phyloP scores from a whole-genome alignment of 2,329 filamentous ascomycete genomes.

The Sarocladium brachiariae region DNA sequence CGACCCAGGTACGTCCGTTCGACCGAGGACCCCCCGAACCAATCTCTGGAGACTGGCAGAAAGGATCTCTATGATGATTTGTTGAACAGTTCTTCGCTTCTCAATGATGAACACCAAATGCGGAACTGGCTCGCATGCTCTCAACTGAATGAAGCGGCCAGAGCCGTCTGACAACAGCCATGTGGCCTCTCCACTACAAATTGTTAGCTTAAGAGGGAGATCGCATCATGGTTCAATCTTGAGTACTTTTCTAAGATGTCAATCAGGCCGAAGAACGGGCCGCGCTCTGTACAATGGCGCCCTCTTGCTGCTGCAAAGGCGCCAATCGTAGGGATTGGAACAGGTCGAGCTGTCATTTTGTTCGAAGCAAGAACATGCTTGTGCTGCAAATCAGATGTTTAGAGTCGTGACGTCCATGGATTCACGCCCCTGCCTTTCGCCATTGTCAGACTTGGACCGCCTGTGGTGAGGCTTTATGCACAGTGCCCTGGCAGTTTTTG shows the following conservation, averaged over 20 bases:
- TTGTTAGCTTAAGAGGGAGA: not conserved
- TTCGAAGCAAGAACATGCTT: not conserved
- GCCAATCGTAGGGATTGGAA: not conserved
- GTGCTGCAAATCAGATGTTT: not conserved
- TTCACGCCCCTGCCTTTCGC: too few species aligned
- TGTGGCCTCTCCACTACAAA: slow-evolving; percentile 18
- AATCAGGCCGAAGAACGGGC: slow-evolving; percentile 3
- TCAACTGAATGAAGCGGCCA: slow-evolving; percentile 20
- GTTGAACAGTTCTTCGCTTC: slow-evolving; percentile 18
- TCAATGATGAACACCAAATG: slow-evolving; percentile 20
- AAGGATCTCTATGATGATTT: slow-evolving; percentile 18
- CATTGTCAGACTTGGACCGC: too few species aligned
- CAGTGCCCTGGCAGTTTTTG: too few species aligned
- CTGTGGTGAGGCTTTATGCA: slow-evolving; percentile 1
- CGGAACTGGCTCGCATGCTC: slow-evolving; percentile 14
- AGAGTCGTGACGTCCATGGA: not conserved
- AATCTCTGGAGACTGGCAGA: slow-evolving; percentile 30
- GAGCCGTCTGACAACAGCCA: slow-evolving; percentile 21
- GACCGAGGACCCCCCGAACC: not conserved
- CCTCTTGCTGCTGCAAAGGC: not conserved
- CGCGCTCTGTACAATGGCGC: not conserved
- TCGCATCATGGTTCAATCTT: not conserved
- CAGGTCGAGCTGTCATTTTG: slow-evolving; percentile 2
- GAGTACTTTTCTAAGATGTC: slow-evolving; percentile 21
- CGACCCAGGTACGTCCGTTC: not conserved